Base-by-base conservation (phyloP, 805 yeast genomes). In the Starmerella scarabaei region DNA sequence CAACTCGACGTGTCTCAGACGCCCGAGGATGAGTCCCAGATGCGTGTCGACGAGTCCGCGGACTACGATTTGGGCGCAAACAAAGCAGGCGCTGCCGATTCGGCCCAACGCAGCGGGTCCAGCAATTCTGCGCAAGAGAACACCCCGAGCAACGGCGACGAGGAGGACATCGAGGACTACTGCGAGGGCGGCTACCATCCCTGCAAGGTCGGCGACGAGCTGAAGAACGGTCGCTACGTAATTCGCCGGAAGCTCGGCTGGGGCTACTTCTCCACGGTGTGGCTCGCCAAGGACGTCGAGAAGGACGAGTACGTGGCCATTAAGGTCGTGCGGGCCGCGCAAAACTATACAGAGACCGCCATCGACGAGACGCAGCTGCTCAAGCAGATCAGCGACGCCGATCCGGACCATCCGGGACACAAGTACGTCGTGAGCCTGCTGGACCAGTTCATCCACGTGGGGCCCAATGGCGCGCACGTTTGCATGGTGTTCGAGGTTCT, bases 181-280 rank as follows among this genome's bases (percentile, higher is more conserved):
- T 75, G 74, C 43, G 75, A 77, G 8, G 97, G 97, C 19, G 99
- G 99, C 0, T 91, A 91, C 58, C 98, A 91, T 56, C 95, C 98
- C 0, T 91, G 93, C 11, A 75, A 62, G 48, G 75, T 84, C 36
- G 97, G 97, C 5, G 98, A 93, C 57, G 61, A 62, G 18, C 88
- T 79, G 60, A 80, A 83, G 52, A 67, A 80, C 41, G 74, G 75
- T 16, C 72, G 81, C 43, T 91, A 91, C 58, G 68, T 77, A 1
- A 61, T 91, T 36, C 86, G 82, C 23, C 72, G 97, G 37, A 91
- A 91, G 57, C 66, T 91, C 3, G 99, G 99, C 0, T 91, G 99
- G 99, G 99, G 99, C 27, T 96, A 91, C 61, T 91, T 91, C 57
- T 79, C 93, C 21, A 91, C 94, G 1, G 96, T 83, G 18, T 86